Conservation (phyloP, 2,329 filamentous ascomycete genomes). For the Colletotrichum sansevieriae region DNA sequence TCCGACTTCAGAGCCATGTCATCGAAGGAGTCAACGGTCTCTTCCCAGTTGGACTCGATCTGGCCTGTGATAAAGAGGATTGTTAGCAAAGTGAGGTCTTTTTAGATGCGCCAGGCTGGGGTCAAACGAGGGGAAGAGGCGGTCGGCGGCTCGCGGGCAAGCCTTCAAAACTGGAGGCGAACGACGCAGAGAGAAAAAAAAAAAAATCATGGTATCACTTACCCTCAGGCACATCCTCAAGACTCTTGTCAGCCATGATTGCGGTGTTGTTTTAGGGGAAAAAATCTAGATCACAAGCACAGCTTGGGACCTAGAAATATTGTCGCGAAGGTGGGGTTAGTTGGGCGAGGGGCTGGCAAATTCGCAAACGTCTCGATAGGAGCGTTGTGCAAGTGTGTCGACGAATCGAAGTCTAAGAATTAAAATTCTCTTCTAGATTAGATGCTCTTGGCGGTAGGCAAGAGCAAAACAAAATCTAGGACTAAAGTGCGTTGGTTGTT, state of each 20-base stretch:
- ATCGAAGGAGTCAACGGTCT: constrained; percentile 99
- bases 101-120: constrained; percentile 24
- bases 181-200: neutral
- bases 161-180: no score
- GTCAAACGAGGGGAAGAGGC: constrained; percentile 4
- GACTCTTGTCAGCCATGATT: constrained; percentile 99
- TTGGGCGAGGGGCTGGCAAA: constrained; percentile 52
- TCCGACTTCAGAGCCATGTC: constrained; percentile 97
- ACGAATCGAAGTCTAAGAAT: constrained; percentile 49
- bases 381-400: constrained; percentile 44
- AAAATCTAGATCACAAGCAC: constrained; percentile 82
- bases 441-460: constrained; percentile 59
- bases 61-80: constrained; percentile 72
- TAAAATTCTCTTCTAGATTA: constrained; percentile 57
- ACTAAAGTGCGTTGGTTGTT: constrained; percentile 47
- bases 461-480: constrained; percentile 59
- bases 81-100: constrained; percentile 42
- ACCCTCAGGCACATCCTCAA: constrained; percentile 96
- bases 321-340: constrained; percentile 42
- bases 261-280: constrained; percentile 68
- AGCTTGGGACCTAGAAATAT: constrained; percentile 77
- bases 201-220: constrained; percentile 25
- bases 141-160: constrained; percentile 16
- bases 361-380: constrained; percentile 49
- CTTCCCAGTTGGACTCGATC: constrained; percentile 99